Evolutionary conservation across 2,329 filamentous ascomycete genomes (phyloP).

Genomic region (Aspergillaceae sp.): DNA sequence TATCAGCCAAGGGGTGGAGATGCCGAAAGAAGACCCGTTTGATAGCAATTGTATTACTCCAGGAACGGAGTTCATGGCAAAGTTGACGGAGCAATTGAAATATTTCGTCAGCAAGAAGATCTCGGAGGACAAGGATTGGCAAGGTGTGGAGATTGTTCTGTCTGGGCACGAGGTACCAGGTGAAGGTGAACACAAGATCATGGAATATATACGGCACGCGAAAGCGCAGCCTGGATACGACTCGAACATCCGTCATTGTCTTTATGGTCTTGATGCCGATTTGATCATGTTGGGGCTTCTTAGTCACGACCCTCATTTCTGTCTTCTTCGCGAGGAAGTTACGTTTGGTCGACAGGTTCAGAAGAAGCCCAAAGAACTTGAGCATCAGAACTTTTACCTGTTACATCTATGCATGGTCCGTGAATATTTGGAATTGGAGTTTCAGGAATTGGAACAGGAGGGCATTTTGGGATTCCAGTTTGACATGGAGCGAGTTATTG

Average conservation of each 20-base stretch:
- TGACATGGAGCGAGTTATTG: constrained; percentile 92
- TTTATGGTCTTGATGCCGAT: constrained; percentile 95
- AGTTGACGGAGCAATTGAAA: constrained; percentile 83
- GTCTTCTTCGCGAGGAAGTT: constrained; percentile 90
- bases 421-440: constrained; percentile 94
- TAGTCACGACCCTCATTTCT: constrained; percentile 97
- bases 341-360: constrained; percentile 86
- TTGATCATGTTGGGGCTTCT: constrained; percentile 96
- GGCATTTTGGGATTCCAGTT: constrained; percentile 68
- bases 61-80: constrained; percentile 94
- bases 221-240: constrained; percentile 93
- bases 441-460: constrained; percentile 77
- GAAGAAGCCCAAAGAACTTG: constrained; percentile 86
- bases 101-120: constrained; percentile 99
- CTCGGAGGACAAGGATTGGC: constrained; percentile 94
- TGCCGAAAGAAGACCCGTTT: constrained; percentile 92
- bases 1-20: constrained; percentile 74
- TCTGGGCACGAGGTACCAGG: constrained; percentile 97
- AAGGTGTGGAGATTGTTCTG: constrained; percentile 88
- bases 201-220: constrained; percentile 98
- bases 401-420: constrained; percentile 96
- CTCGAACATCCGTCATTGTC: constrained; percentile 86
- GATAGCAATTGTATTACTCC: constrained; percentile 99
- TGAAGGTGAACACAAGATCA: constrained; percentile 98
- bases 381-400: constrained; percentile 97